Base-by-base conservation (phyloP, 768 basidiomycete genomes). In the Dioszegia hungarica region DNA sequence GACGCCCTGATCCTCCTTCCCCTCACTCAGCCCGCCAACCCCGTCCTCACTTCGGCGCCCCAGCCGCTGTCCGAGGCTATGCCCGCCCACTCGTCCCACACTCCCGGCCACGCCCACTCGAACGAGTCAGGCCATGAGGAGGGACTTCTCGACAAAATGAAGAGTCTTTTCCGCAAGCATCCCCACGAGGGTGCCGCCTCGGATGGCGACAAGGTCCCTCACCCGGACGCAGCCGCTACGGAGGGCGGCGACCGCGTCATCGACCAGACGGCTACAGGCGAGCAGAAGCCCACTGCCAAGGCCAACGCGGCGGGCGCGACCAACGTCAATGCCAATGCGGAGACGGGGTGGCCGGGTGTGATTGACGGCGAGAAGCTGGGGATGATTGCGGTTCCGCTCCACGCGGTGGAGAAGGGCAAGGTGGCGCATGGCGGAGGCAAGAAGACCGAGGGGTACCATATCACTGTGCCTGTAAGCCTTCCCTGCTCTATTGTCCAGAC, bases 1-100 rank as follows among this genome's bases (percentile, higher is more conserved):
- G 52, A 63, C 44, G 67, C 68, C 33, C 63, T 72, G 28, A 38
- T 68, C 41, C 63, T 72, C 24, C 56, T 72, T 2, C 70, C 70
- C 6, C 57, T 72, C 20, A 61, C 61, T 36, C 58, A 63, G 27
- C 69, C 69, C 1, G 48, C 70, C 34, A 72, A 72, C 49, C 63
- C 70, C 3, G 53, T 68, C 10, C 63, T 72, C 37, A 68, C 70
- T 31, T 51, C 61, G 0, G 47, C 61, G 1, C 70, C 70, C 6
- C 57, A 60, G 5, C 69, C 69, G 0, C 60, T 71, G 24, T 67
- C 66, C 12, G 48, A 66, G 29, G 69, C 64, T 15, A 71, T 71
- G 69, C 69, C 69, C 3, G 54, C 61, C 17, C 69, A 71, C 50
- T 63, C 66, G 9, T 53, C 60, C 31, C 19, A 61, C 31, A 27